phyloP scores from a whole-genome alignment of 2,329 filamentous ascomycete genomes.

The Daldinia eschscholtzii region DNA sequence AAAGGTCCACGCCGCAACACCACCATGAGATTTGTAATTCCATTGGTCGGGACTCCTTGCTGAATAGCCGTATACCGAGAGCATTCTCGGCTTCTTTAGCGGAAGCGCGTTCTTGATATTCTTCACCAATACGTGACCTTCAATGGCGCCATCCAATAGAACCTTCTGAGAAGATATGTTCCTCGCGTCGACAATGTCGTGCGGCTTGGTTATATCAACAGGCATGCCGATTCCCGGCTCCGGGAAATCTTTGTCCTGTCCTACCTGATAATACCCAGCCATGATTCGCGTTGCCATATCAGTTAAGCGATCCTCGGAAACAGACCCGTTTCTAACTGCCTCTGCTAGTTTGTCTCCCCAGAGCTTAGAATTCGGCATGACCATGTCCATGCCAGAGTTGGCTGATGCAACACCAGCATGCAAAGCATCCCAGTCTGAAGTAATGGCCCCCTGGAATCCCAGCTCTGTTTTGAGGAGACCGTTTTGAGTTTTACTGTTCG shows the following conservation, averaged over 20 bases:
- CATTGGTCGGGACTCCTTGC: slow-evolving; percentile 60
- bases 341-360: slow-evolving; percentile 65
- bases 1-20: slow-evolving; percentile 55
- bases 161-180: slow-evolving; percentile 59
- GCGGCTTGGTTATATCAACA: slow-evolving; percentile 61
- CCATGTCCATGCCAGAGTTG: slow-evolving; percentile 67
- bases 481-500: slow-evolving; percentile 70
- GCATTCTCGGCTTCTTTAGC: slow-evolving; percentile 61
- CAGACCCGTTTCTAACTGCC: slow-evolving; percentile 71
- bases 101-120: slow-evolving; percentile 69
- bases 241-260: slow-evolving; percentile 63
- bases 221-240: slow-evolving; percentile 66
- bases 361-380: slow-evolving; percentile 62
- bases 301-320: slow-evolving; percentile 67
- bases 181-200: slow-evolving; percentile 66
- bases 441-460: slow-evolving; percentile 64
- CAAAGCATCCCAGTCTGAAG: slow-evolving; percentile 69
- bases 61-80: slow-evolving; percentile 75
- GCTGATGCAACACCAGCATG: slow-evolving; percentile 67
- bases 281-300: slow-evolving; percentile 71
- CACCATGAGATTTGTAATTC: slow-evolving; percentile 57
- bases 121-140: slow-evolving; percentile 75
- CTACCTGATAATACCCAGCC: slow-evolving; percentile 68
- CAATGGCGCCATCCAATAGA: slow-evolving; percentile 68
- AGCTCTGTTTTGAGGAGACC: slow-evolving; percentile 64